Base-by-base conservation (phyloP, 1,139 yeast genomes). In the Schizosaccharomyces versatilis region DNA sequence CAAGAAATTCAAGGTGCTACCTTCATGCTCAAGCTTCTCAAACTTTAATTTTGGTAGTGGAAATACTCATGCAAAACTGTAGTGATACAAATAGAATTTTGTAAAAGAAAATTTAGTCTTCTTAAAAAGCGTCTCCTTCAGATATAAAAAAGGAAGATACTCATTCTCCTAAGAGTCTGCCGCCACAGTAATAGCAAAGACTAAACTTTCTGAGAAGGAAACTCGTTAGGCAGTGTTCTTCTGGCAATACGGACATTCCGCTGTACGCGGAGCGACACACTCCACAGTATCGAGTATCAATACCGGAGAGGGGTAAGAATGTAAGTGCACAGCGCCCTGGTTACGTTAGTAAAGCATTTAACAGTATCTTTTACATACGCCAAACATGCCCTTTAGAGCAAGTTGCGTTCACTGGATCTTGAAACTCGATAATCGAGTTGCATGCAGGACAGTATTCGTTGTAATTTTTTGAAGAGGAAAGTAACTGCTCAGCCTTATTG, bases 1-100 rank as follows among this genome's bases (percentile, higher is more conserved):
- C 94, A 86, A 66, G 71, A 76, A 60, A 86, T 90, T 66, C 86
- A 84, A 63, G 96, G 86, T 60, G 83, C 95, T 55, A 71, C 77
- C 54, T 81, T 90, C 73, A 74, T 77, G 62, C 77, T 90, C 70
- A 80, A 94, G 70, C 76, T 90, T 68, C 76, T 88, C 67, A 79
- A 73, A 32, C 38, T 54, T 9, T 55, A 39, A 39, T 14, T 39
- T 39, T 14, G 14, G 41, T 14, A 39, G 41, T 12, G 3, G 6
- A 12, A 39, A 12, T 39, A 12, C 14, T 39, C 14, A 12, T 39
- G 14, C 12, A 39, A 39, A 39, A 12, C 2, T 6, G 5, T 3
- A 24, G 32, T 24, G 32, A 5, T 24, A 24, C 32, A 24, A 24
- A 24, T 24, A 24, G 32, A 24, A 24, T 41, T 15, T 15, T 40